phyloP scores from a whole-genome alignment of 2,329 filamentous ascomycete species.

The Penicillium fuscoglaucum region DNA sequence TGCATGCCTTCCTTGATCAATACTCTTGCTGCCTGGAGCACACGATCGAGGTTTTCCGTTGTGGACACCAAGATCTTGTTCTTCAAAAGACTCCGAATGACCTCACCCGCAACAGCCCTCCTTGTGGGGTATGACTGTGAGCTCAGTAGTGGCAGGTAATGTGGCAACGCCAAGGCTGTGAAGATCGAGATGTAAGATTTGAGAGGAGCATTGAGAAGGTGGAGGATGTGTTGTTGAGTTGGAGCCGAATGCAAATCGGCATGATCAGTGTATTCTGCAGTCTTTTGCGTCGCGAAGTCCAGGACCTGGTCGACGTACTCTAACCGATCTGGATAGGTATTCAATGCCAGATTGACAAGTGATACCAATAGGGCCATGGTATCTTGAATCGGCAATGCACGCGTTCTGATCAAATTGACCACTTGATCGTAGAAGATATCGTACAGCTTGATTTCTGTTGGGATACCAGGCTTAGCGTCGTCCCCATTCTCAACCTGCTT shows the following conservation, averaged over 20 bases:
- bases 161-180: conserved; percentile 89
- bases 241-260: conserved; percentile 88
- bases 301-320: conserved; percentile 96
- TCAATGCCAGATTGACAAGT: conserved; percentile 86
- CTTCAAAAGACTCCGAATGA: conserved; percentile 77
- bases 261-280: conserved; percentile 85
- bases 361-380: conserved; percentile 94
- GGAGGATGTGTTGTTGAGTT: conserved; percentile 85
- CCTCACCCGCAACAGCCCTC: conserved; percentile 84
- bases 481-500: conserved; percentile 36
- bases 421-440: conserved; percentile 98
- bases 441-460: conserved; percentile 79
- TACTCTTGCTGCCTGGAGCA: conserved; percentile 84
- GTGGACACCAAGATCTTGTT: conserved; percentile 79
- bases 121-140: conserved; percentile 91
- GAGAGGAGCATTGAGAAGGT: conserved; percentile 85
- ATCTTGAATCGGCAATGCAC: conserved; percentile 89
- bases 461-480: conserved; percentile 40
- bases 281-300: conserved; percentile 82
- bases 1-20: conserved; percentile 92
- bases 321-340: conserved; percentile 88
- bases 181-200: conserved; percentile 91
- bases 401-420: conserved; percentile 85
- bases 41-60: conserved; percentile 77
- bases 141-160: conserved; percentile 85